Evolutionary conservation across 805 yeast species (phyloP).

Genomic region (Ogataea polymorpha): DNA sequence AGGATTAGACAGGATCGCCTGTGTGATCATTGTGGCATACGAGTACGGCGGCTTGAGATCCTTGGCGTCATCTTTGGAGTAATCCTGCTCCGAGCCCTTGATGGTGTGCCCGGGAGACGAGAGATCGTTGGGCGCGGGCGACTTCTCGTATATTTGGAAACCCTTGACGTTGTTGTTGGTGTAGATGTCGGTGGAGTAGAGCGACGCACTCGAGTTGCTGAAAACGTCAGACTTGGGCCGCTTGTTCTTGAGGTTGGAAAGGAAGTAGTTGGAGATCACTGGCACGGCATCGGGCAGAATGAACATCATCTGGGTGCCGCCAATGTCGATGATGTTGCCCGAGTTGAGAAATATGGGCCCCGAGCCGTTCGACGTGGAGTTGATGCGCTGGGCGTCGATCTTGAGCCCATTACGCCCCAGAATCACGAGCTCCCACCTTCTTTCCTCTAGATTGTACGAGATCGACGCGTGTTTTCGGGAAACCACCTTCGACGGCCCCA

Average conservation of each 20-base stretch:
- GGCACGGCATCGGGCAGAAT: constrained; percentile 91
- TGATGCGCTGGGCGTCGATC: constrained; percentile 65
- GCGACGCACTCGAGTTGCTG: constrained; percentile 8
- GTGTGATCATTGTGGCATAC: constrained; percentile 97
- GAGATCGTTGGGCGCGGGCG: constrained; percentile 15
- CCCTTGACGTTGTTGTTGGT: constrained; percentile 36
- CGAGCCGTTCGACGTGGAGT: constrained; percentile 36
- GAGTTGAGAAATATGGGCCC: constrained; percentile 58
- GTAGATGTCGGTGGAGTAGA: constrained; percentile 17
- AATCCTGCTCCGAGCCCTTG: constrained; percentile 43
- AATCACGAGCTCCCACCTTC: constrained; percentile 84
- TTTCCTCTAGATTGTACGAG: constrained; percentile 65
- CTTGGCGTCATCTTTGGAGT: constrained; percentile 85
- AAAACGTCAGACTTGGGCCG: constrained; percentile 22
- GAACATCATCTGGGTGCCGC: constrained; percentile 99
- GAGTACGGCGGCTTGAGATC: constrained; percentile 96
- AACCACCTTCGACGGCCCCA: constrained; percentile 98
- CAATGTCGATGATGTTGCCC: constrained; percentile 91
- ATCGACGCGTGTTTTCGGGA: constrained; percentile 87
- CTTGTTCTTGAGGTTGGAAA: constrained; percentile 34
- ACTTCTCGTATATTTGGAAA: constrained; percentile 54
- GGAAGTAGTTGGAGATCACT: constrained; percentile 49
- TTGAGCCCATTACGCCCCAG: constrained; percentile 92
- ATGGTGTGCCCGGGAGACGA: constrained; percentile 10
- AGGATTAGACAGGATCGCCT: constrained; percentile 83